Conservation (phyloP, 2,329 filamentous ascomycete genomes). For the Epichloe scottii region DNA sequence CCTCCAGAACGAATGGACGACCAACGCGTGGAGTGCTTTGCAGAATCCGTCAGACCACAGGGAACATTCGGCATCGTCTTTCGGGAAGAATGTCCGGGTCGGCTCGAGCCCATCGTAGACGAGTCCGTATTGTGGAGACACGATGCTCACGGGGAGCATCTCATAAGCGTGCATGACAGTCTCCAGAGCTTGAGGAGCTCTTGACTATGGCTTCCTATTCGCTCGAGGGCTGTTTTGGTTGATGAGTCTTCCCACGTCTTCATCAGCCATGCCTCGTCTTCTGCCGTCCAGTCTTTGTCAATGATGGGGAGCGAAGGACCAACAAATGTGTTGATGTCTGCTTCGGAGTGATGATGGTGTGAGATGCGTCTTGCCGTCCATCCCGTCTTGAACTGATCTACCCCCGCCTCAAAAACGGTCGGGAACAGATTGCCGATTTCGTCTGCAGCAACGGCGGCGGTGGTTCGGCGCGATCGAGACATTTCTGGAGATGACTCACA, state of each 20-base stretch:
- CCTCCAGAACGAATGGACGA: slow-evolving; percentile 1
- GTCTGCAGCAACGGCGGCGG: background rate
- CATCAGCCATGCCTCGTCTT: background rate
- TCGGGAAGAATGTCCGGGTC: background rate
- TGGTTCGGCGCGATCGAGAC: background rate
- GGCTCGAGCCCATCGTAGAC: background rate
- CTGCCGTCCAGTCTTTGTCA: background rate
- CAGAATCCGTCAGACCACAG: slow-evolving; percentile 3
- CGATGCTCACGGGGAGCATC: background rate
- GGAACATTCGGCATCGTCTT: background rate
- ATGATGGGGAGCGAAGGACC: background rate
- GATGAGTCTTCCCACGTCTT: background rate
- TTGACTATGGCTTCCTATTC: background rate
- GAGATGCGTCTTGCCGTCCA: background rate
- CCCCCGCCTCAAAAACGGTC: background rate
- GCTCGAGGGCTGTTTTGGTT: background rate
- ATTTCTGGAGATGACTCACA: background rate
- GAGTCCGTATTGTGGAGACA: background rate
- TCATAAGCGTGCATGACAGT: background rate
- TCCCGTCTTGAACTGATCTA: background rate
- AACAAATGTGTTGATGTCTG: background rate
- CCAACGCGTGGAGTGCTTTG: background rate
- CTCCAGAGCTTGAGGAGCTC: slow-evolving; percentile 1
- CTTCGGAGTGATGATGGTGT: background rate
- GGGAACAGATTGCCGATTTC: background rate